These are phyloP conservation scores for Xylariaceae sp. DNA, from an alignment of 2,329 filamentous ascomycete species.

Conservation along the genomic window DNA sequence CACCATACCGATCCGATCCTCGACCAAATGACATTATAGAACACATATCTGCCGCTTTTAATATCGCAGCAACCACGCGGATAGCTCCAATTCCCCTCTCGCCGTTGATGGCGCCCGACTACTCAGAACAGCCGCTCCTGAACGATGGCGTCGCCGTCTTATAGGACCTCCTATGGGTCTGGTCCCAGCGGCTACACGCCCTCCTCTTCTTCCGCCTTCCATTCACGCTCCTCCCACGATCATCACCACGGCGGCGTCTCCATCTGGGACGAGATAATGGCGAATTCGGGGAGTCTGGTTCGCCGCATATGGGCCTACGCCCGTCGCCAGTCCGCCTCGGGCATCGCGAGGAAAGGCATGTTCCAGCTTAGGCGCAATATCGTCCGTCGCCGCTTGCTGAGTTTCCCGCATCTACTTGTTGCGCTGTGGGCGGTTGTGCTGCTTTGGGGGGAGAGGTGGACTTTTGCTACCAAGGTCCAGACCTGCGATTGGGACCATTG, in stretches of 20 bases:
- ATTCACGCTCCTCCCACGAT: conserved; percentile 18
- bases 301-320: conserved; percentile 39
- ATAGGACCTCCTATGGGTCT: conserved; percentile 32
- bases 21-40: too few relatives aligned
- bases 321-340: conserved; percentile 33
- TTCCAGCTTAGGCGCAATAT: conserved; percentile 44
- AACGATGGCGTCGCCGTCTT: conserved; percentile 35
- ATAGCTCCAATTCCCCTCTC: too few relatives aligned
- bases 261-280: conserved; percentile 35
- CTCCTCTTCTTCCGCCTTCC: conserved; percentile 14
- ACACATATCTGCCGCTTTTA: too few relatives aligned
- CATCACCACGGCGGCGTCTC: conserved; percentile 30
- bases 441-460: conserved; percentile 79
- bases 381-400: conserved; percentile 49
- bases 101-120: conserved; percentile 25
- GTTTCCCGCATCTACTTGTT: conserved; percentile 64
- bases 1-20: too few relatives aligned
- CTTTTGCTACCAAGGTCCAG: conserved; percentile 67
- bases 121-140: too few relatives aligned
- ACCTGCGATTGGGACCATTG: conserved; percentile 79
- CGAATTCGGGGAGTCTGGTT: conserved; percentile 25
- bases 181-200: conserved; percentile 10
- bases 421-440: conserved; percentile 72
- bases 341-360: conserved; percentile 26
- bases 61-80: too few relatives aligned